phyloP scores from a whole-genome alignment of 805 yeast genomes.

The Candida piceae region DNA sequence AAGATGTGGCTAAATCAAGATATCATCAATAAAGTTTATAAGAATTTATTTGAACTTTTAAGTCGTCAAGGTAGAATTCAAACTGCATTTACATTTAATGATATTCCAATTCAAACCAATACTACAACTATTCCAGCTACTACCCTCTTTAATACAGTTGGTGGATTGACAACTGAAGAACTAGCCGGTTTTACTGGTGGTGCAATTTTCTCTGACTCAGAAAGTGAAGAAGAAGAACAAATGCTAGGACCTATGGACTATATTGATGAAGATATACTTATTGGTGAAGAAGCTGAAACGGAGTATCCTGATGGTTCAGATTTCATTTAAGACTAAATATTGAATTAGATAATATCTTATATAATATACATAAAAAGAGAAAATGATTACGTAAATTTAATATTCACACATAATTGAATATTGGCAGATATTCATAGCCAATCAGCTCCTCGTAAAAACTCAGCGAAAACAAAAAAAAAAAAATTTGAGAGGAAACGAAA shows the following conservation, averaged over 20 bases:
- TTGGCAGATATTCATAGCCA: constrained; percentile 8
- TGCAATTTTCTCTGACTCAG: no score
- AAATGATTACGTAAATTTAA: no score
- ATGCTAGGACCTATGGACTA: no score
- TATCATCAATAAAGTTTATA: constrained; percentile 2
- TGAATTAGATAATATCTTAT: background rate
- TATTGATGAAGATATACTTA: constrained; percentile 5
- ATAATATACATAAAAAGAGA: background rate
- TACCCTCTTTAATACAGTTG: background rate
- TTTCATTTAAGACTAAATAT: background rate
- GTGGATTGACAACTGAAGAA: no score
- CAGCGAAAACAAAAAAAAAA: constrained; percentile 3
- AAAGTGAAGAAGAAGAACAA: no score
- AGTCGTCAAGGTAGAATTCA: background rate
- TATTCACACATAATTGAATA: background rate
- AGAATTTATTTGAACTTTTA: background rate
- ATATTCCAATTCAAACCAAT: background rate
- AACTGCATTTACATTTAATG: background rate
- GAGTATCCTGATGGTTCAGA: background rate
- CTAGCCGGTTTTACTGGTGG: no score
- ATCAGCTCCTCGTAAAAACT: constrained; percentile 14
- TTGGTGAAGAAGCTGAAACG: constrained; percentile 7
- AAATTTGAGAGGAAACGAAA: no score
- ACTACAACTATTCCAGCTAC: background rate
- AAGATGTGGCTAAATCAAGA: constrained; percentile 54